Evolutionary conservation across 805 yeast genomes (phyloP).

Genomic region (Cyberlindnera samutprakarnensis): DNA sequence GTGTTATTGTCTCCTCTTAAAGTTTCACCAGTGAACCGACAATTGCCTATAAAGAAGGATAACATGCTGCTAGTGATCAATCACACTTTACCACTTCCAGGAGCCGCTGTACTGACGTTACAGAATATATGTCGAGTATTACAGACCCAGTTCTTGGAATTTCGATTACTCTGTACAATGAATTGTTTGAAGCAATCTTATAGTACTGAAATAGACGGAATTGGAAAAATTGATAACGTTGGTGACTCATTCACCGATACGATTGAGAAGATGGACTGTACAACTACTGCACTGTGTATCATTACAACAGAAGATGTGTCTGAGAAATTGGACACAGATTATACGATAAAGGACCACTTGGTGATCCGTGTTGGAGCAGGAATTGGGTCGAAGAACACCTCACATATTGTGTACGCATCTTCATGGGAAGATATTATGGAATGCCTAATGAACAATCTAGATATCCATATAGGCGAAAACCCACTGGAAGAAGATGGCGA

Average conservation of each 20-base stretch:
- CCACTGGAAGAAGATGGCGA: slow-evolving; percentile 11
- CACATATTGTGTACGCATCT: slow-evolving; percentile 3
- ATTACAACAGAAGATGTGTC: slow-evolving; percentile 8
- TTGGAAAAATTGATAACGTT: slow-evolving; percentile 3
- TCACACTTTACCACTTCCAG: slow-evolving; percentile 8
- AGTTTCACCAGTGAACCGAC: slow-evolving; percentile 5
- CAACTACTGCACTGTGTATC: slow-evolving; percentile 7
- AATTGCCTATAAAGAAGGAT: slow-evolving; percentile 8
- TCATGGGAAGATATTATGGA: slow-evolving; percentile 23
- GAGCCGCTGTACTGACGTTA: slow-evolving; percentile 5
- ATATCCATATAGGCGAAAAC: slow-evolving; percentile 8
- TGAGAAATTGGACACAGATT: slow-evolving; percentile 3
- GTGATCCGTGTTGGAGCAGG: slow-evolving; percentile 8
- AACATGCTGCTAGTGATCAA: slow-evolving; percentile 14
- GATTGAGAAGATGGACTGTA: not conserved
- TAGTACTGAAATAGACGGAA: not conserved
- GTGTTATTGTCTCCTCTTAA: slow-evolving; percentile 18
- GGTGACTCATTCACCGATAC: slow-evolving; percentile 1
- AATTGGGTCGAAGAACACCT: not conserved
- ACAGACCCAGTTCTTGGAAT: slow-evolving; percentile 7
- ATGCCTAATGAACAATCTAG: slow-evolving; percentile 10
- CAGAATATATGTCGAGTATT: slow-evolving; percentile 19
- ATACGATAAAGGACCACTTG: slow-evolving; percentile 12
- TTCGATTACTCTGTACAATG: slow-evolving; percentile 12
- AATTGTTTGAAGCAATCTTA: slow-evolving; percentile 5